Conservation (phyloP, 169 alveolate species). For the Amoebophrya sp. region DNA sequence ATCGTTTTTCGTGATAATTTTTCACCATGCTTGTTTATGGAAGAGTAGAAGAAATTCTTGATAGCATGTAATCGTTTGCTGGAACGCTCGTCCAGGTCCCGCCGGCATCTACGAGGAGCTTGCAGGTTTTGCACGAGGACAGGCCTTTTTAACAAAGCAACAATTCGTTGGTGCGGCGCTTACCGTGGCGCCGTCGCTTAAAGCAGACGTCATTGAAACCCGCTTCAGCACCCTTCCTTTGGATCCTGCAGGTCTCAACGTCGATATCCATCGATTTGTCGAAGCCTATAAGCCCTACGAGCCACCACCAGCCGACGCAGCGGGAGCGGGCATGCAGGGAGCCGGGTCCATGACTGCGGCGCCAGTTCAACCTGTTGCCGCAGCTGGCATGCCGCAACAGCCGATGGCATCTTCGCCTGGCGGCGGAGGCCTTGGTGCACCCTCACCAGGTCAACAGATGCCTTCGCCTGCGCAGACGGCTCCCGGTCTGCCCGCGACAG, state of each 20-base stretch:
- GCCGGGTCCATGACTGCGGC: too few relatives aligned
- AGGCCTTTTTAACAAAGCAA: background rate
- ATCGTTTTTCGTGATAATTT: too few relatives aligned
- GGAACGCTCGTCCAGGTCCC: too few relatives aligned
- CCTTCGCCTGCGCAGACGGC: background rate
- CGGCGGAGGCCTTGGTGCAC: background rate
- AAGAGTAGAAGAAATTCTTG: too few relatives aligned
- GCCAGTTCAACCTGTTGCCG: too few relatives aligned
- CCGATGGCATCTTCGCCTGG: too few relatives aligned
- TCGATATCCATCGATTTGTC: background rate
- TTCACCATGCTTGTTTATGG: too few relatives aligned
- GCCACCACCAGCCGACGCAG: too few relatives aligned
- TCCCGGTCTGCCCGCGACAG: background rate
- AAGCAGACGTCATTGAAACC: background rate
- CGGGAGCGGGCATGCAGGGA: too few relatives aligned
- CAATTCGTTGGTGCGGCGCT: background rate
- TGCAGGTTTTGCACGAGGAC: background rate
- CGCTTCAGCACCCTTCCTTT: background rate
- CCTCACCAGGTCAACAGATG: background rate
- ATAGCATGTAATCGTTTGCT: too few relatives aligned
- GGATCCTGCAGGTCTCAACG: background rate
- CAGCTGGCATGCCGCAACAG: too few relatives aligned
- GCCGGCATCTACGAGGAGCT: background rate
- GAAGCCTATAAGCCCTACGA: too few relatives aligned
- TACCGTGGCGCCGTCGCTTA: background rate